A percentile compares a stretch with the other conserved stretches of the same genome.
These are phyloP conservation scores for Aspergillus costaricaensis DNA, from an alignment of 2,329 filamentous ascomycete genomes.

Conservation along the genomic window DNA sequence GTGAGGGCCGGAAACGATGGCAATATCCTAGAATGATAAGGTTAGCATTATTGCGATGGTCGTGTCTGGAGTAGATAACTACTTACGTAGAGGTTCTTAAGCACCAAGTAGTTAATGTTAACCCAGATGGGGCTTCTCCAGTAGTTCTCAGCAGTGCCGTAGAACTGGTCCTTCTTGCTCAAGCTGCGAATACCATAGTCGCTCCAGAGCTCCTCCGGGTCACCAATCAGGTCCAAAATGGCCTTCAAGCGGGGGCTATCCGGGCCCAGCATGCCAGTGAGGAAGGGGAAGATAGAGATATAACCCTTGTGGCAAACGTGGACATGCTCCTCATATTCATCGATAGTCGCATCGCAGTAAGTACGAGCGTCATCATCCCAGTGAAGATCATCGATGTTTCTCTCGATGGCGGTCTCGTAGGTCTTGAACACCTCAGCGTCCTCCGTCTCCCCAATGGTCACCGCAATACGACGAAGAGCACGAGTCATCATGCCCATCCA, in stretches of 20 bases:
- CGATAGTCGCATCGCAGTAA: conserved; percentile 93
- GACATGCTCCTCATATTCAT: conserved; percentile 86
- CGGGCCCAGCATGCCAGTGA: conserved; percentile 75
- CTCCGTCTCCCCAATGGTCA: conserved; percentile 71
- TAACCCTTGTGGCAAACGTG: conserved; percentile 97
- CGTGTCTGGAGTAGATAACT: conserved; percentile 5
- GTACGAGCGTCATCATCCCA: conserved; percentile 80
- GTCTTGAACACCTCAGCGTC: conserved; percentile 72
- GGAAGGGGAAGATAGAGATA: conserved; percentile 87
- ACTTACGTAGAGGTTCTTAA: conserved; percentile 76
- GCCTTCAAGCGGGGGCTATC: conserved; percentile 74
- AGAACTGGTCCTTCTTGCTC: conserved; percentile 78
- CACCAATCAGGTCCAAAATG: conserved; percentile 73
- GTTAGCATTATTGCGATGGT: conserved; percentile 17
- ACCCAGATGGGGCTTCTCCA: conserved; percentile 96
- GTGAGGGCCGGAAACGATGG: conserved; percentile 65
- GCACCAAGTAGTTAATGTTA: conserved; percentile 88
- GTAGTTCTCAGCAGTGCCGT: conserved; percentile 93
- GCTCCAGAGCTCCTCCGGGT: conserved; percentile 88
- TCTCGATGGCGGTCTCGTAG: conserved; percentile 73
- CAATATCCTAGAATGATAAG: conserved; percentile 59
- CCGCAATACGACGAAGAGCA: conserved; percentile 77
- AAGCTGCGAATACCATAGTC: conserved; percentile 84
- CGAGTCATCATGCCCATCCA: conserved; percentile 98
- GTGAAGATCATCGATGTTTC: conserved; percentile 89